Conservation (phyloP, 2,329 filamentous ascomycete species). For the Penicillium olsonii region DNA sequence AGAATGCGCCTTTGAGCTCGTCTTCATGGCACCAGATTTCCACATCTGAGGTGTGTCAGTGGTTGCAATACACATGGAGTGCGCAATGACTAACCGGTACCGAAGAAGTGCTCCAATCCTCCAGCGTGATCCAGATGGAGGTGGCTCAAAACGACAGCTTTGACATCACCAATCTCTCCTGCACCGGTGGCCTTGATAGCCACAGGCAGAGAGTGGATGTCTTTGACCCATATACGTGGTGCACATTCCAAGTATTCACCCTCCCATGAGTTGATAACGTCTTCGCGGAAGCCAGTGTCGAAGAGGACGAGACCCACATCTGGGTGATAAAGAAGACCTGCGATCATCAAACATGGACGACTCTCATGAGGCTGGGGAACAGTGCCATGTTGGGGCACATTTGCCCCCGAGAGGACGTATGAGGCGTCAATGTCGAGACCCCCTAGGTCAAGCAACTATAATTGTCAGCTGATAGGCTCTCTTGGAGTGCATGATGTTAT, state of each 20-base stretch:
- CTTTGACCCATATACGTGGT: background rate
- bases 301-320: background rate
- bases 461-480: background rate
- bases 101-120: background rate
- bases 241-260: background rate
- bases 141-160: background rate
- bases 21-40: background rate
- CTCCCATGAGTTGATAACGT: background rate
- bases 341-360: background rate
- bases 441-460: background rate
- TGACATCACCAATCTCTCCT: background rate
- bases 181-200: background rate
- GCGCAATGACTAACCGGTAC: background rate
- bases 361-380: background rate
- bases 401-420: background rate
- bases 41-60: background rate
- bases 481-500: too few relatives aligned
- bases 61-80: background rate
- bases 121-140: background rate
- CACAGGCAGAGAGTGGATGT: background rate
- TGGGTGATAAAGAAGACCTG: background rate
- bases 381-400: background rate
- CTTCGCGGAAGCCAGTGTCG: background rate
- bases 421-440: background rate
- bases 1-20: background rate